phyloP scores from a whole-genome alignment of 169 alveolate species.

The Theileria annulata region DNA sequence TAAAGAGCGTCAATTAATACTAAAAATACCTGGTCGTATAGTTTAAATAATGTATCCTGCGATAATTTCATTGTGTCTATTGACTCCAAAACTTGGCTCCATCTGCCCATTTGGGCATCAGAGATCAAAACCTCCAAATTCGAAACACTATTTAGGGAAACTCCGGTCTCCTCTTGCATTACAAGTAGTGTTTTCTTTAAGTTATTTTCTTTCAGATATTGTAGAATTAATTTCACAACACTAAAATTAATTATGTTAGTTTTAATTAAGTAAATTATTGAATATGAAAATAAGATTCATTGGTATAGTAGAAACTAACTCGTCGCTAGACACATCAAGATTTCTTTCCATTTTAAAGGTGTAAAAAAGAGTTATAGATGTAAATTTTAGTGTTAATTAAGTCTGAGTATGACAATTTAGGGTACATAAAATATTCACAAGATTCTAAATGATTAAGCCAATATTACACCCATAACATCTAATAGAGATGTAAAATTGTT shows the following conservation, averaged over 20 bases:
- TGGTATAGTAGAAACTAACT: conserved; percentile 9
- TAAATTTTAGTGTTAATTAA: not conserved
- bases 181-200: conserved; percentile 68
- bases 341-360: conserved; percentile 17
- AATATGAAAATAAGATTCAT: conserved; percentile 3
- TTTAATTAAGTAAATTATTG: not conserved
- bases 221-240: conserved; percentile 68
- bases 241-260: conserved; percentile 25
- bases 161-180: conserved; percentile 76
- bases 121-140: conserved; percentile 71
- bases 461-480: no score
- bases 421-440: not conserved
- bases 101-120: conserved; percentile 75
- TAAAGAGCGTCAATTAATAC: not conserved
- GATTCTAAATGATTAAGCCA: not conserved
- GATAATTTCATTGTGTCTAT: conserved; percentile 74
- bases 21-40: conserved; percentile 70
- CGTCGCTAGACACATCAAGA: conserved; percentile 23
- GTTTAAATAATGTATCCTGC: conserved; percentile 66
- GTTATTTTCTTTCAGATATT: conserved; percentile 73
- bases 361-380: not conserved
- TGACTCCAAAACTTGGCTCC: conserved; percentile 74
- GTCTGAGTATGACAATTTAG: not conserved
- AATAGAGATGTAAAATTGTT: no score
- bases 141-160: conserved; percentile 70